Percentiles rank a stretch among this genome's conserved stretches.
phyloP scores from a whole-genome alignment of 768 basidiomycete species.

The Udeniomyces megalosporus region DNA sequence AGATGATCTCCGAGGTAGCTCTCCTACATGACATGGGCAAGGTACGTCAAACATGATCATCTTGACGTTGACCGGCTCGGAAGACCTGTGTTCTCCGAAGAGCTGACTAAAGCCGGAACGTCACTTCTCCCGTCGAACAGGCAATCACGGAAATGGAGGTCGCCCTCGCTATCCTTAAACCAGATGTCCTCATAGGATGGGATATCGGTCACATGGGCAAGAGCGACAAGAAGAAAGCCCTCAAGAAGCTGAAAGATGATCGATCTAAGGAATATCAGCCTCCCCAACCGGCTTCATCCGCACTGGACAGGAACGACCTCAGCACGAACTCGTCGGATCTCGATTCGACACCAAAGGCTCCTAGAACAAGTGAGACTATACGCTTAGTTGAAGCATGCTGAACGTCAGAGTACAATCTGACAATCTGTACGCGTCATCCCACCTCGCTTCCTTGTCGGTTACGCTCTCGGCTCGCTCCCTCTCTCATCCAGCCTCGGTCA shows the following conservation, averaged over 20 bases:
- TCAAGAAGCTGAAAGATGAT: constrained; percentile 5
- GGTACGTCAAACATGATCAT: background rate
- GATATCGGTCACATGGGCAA: background rate
- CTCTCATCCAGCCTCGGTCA: background rate
- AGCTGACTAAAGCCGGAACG: too few species aligned
- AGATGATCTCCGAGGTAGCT: background rate
- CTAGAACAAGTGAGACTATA: background rate
- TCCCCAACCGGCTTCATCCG: background rate
- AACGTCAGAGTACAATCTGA: background rate
- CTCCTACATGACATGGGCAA: constrained; percentile 1
- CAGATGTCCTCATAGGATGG: background rate
- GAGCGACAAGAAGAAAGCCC: background rate
- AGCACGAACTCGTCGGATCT: background rate
- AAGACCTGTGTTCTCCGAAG: too few species aligned
- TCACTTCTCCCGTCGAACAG: background rate
- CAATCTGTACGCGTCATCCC: background rate
- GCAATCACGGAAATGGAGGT: constrained; percentile 16
- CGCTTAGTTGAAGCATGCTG: background rate
- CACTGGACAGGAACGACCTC: background rate
- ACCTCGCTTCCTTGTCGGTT: background rate
- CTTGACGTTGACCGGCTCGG: background rate
- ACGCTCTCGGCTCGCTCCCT: background rate
- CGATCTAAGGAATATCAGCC: background rate
- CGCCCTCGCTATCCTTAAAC: constrained; percentile 8
- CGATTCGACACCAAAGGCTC: background rate